These are phyloP conservation scores for Stentor roeselii DNA, from an alignment of 73 alveolate genomes.

Conservation along the genomic window DNA sequence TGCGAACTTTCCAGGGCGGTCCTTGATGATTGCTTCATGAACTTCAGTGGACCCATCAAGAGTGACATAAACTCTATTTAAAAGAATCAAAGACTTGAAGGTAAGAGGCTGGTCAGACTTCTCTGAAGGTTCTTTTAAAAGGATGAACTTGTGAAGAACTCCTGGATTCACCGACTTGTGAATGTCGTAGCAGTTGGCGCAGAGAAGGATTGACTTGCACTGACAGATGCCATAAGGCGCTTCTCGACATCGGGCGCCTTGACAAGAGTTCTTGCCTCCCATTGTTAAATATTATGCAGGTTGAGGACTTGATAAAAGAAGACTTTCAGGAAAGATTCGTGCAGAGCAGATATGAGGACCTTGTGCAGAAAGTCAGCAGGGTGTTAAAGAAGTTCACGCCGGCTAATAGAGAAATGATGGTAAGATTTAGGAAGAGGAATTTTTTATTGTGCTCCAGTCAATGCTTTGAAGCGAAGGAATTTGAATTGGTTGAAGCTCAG, in stretches of 20 bases:
- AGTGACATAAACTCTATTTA: background rate
- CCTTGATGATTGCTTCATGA: background rate
- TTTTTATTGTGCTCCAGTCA: background rate
- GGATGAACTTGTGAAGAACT: conserved; percentile 1
- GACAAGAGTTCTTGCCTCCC: conserved; percentile 22
- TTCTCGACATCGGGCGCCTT: background rate
- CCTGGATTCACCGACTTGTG: background rate
- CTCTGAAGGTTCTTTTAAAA: background rate
- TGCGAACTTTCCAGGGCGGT: conserved; percentile 21
- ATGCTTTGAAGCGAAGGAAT: background rate
- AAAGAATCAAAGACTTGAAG: background rate
- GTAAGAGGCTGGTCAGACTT: background rate
- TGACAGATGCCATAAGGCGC: background rate
- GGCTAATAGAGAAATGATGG: no score
- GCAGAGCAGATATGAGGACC: no score
- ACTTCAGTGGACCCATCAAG: conserved; percentile 27
- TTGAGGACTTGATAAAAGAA: no score
- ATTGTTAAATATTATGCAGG: no score
- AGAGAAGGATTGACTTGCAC: background rate
- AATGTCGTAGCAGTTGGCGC: background rate
- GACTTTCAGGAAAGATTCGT: no score
- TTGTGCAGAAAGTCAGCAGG: no score
- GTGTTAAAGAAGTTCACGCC: no score
- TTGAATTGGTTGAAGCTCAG: background rate
- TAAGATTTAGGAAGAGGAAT: background rate